phyloP scores from a whole-genome alignment of 106 monocot genomes.

The Platanthera zijinensis region DNA sequence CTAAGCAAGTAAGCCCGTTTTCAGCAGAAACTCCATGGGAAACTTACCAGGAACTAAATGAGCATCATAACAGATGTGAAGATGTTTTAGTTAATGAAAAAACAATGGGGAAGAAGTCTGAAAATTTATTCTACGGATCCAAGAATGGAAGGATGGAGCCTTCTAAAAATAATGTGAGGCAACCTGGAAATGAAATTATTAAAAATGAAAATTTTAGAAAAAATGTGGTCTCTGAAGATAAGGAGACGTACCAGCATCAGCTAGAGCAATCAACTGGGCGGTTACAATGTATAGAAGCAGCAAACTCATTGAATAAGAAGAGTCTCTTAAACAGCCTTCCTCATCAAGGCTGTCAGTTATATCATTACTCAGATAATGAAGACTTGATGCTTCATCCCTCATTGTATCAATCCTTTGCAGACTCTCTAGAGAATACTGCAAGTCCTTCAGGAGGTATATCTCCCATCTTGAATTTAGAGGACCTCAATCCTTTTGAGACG shows the following conservation, averaged over 20 bases:
- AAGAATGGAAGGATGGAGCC: conserved; percentile 11
- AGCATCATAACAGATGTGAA: conserved; percentile 5
- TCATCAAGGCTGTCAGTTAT: conserved; percentile 8
- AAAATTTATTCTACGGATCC: not conserved
- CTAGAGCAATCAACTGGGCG: conserved; percentile 12
- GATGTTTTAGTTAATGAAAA: not conserved
- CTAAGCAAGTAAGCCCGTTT: conserved; percentile 9
- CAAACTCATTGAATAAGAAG: conserved; percentile 8
- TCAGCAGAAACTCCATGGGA: conserved; percentile 8
- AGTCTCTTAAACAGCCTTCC: not conserved
- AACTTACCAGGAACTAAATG: conserved; percentile 13
- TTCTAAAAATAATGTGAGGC: not conserved
- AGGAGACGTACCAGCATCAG: conserved; percentile 10
- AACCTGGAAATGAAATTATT: not conserved
- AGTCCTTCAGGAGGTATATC: conserved; percentile 41
- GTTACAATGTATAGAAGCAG: conserved; percentile 11
- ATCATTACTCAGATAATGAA: conserved; percentile 18
- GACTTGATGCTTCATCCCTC: conserved; percentile 25
- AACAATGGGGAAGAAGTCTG: not conserved
- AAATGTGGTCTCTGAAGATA: not conserved
- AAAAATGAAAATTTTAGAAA: conserved; percentile 11
- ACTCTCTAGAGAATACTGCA: conserved; percentile 17
- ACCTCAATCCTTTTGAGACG: conserved; percentile 18
- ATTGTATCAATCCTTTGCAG: conserved; percentile 26
- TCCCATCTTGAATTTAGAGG: conserved; percentile 29